Base-by-base conservation (phyloP, 345 rosid genomes). In the Barbarea vulgaris region DNA sequence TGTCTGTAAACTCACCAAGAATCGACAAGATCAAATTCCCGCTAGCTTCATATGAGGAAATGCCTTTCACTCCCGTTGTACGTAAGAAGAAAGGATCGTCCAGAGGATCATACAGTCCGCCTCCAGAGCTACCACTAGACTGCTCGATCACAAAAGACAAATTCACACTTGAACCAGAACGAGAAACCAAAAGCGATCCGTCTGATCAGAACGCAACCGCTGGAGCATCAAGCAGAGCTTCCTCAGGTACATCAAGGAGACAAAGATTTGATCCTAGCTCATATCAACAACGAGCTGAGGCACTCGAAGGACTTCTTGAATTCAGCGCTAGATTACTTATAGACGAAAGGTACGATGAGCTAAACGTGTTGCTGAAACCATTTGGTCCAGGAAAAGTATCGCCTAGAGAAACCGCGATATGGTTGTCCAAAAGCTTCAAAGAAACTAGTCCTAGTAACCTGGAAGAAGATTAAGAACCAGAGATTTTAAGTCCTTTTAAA, bases 341-440 rank as follows among this genome's bases (percentile, higher is more conserved):
- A 53, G 89, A 88, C n/a, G 95, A 85, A 76, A 87, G 99, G 85
- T 96, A 96, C 3, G 99, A 91, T 17, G 98, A 96, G 72, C 91
- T 96, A 10, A 84, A 85, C 11, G 98, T 96, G 80, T 87, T 96
- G 4, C 85, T 96, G 54, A 93, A 88, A 84, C 99, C 99, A 17
- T 96, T 96, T 21, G 99, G 99, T 36, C 99, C 98, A 0, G 99
- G 93, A 3, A 96, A 96, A 73, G 99, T 84, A 64, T 95, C 99
- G 42, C 97, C 99, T 0, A 86, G 99, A 77, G 99, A 95, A 81
- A 95, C 99, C 10, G 99, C 99, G 3, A 95, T 93, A 74, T 95
- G 99, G 99, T 74, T 96, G 76, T 85, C 96, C 27, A 96, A 91
- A 84, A 96, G 99, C 96, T 88, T 91, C 81, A 96, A 96, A 81